phyloP scores from a whole-genome alignment of 768 basidiomycete genomes.

The Tulasnella calospora region DNA sequence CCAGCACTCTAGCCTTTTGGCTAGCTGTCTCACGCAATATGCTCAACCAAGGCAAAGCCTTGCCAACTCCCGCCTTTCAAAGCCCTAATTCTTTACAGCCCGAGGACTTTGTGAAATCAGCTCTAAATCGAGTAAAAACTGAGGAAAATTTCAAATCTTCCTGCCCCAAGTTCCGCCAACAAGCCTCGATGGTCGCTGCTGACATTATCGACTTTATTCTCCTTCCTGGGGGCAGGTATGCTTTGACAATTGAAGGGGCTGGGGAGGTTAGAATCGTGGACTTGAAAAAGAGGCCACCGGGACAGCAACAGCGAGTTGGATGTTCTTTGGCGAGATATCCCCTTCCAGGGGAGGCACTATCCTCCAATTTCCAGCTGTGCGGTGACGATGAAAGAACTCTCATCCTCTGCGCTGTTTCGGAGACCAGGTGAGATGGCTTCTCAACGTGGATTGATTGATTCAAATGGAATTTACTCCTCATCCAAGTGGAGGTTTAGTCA shows the following conservation, averaged over 20 bases:
- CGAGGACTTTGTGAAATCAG: background rate
- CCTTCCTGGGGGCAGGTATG: conserved; percentile 14
- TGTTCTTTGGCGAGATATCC: background rate
- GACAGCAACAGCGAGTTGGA: background rate
- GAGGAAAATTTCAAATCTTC: background rate
- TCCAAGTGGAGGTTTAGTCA: background rate
- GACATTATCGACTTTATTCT: conserved; percentile 2
- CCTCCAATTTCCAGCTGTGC: conserved; percentile 9
- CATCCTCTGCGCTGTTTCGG: background rate
- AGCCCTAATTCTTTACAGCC: background rate
- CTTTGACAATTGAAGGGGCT: conserved; percentile 2
- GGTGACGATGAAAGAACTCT: conserved; percentile 9
- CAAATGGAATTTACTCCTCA: background rate
- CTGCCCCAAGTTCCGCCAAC: background rate
- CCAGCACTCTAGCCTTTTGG: background rate
- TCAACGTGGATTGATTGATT: background rate
- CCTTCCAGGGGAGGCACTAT: background rate
- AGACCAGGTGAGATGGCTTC: background rate
- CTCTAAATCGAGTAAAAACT: background rate
- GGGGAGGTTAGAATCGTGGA: background rate
- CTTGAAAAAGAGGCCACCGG: background rate
- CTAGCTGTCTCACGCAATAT: background rate
- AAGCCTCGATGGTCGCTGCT: background rate
- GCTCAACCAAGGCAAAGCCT: background rate
- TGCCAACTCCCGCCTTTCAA: background rate